Evolutionary conservation across 2,329 filamentous ascomycete genomes (phyloP).

Genomic region (Epichloe hybrida): DNA sequence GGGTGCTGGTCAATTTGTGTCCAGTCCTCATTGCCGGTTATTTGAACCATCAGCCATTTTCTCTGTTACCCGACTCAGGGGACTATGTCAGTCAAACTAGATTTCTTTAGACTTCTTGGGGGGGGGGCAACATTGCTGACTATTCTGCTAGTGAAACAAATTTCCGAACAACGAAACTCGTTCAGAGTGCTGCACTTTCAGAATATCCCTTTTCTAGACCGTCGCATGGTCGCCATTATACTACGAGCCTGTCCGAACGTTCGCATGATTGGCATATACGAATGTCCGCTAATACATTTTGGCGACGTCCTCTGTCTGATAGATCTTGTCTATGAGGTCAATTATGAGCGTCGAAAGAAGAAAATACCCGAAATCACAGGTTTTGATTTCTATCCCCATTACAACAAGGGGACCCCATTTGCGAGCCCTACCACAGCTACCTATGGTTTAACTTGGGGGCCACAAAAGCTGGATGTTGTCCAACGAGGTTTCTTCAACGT

Average conservation of each 20-base stretch:
- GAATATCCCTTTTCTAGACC: slow-evolving; percentile 18
- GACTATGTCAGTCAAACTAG: slow-evolving; percentile 12
- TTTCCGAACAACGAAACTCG: slow-evolving; percentile 8
- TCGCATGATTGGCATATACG: slow-evolving; percentile 22
- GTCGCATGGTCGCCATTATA: slow-evolving; percentile 21
- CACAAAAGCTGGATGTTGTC: slow-evolving; percentile 11
- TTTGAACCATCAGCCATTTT: slow-evolving; percentile 9
- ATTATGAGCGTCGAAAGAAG: slow-evolving; percentile 10
- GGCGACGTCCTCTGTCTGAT: slow-evolving; percentile 21
- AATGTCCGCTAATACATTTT: slow-evolving; percentile 24
- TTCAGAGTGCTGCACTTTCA: slow-evolving; percentile 18
- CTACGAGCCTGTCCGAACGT: slow-evolving; percentile 19
- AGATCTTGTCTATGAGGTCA: slow-evolving; percentile 24
- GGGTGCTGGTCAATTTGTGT: slow-evolving; percentile 9
- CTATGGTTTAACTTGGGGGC: slow-evolving; percentile 19
- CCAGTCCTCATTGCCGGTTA: background rate
- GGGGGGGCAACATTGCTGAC: background rate
- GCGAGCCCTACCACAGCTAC: slow-evolving; percentile 2
- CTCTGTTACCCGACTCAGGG: slow-evolving; percentile 4
- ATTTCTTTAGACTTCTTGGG: background rate
- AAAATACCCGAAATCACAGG: slow-evolving; percentile 9
- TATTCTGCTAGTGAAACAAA: slow-evolving; percentile 11
- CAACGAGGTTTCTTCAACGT: slow-evolving; percentile 22
- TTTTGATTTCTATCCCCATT: slow-evolving; percentile 23
- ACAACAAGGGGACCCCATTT: slow-evolving; percentile 15